A percentile compares a stretch with the other conserved stretches of the same genome.
These are phyloP conservation scores for Tritrichomonas foetus DNA, from an alignment of 208 protist genomes.

Conservation along the genomic window DNA sequence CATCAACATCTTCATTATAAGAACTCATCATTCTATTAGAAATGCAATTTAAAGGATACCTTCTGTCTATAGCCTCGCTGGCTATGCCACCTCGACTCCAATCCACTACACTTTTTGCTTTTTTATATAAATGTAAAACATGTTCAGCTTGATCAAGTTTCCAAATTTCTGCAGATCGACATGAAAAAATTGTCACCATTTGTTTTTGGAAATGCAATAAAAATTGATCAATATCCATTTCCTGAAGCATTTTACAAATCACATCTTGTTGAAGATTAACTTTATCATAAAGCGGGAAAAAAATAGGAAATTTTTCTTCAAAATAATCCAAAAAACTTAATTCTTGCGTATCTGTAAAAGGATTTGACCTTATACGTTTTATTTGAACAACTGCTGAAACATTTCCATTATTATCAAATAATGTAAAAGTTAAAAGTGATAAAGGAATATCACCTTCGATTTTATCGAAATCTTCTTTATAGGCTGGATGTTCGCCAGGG, in stretches of 20 bases:
- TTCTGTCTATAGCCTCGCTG: neutral
- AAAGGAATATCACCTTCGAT: neutral
- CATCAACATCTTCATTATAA: conserved; percentile 23
- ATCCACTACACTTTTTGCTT: neutral
- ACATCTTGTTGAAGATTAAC: neutral
- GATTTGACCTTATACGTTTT: neutral
- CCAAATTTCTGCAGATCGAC: neutral
- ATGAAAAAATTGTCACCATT: neutral
- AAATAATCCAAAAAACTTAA: conserved; percentile 30
- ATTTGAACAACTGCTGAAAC: neutral
- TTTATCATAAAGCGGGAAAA: neutral
- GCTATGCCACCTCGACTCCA: neutral
- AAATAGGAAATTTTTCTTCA: neutral
- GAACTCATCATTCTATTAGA: neutral
- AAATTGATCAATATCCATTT: neutral
- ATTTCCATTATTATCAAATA: neutral
- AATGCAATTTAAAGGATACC: neutral
- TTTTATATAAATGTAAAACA: neutral
- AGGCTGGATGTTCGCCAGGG: neutral
- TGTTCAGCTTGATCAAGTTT: neutral
- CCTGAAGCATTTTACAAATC: neutral
- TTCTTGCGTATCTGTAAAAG: neutral
- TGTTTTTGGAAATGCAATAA: neutral
- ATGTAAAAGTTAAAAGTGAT: neutral
- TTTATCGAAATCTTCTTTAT: neutral